Evolutionary conservation across 176 grass and related monocot species (phyloP).

Genomic region (Echinochloa phyllopogon): DNA sequence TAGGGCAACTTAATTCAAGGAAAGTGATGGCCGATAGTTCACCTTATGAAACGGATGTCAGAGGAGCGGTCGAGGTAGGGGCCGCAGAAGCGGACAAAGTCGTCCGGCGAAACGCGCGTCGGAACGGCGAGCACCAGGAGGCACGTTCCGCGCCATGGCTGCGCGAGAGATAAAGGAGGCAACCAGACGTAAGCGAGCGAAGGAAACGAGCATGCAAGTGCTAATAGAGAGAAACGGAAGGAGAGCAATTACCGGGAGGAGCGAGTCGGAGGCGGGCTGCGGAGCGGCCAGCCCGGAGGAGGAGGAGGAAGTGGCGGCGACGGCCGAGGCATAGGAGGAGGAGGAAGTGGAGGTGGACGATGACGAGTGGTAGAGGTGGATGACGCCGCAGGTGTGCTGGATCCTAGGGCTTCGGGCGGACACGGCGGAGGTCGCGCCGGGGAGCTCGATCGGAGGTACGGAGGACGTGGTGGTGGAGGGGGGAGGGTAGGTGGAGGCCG

Average conservation of each 20-base stretch:
- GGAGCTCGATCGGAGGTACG: conserved; percentile 39
- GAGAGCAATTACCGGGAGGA: conserved; percentile 57
- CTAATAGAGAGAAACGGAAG: not conserved
- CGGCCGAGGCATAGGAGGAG: conserved; percentile 62
- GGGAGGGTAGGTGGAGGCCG: conserved; percentile 4
- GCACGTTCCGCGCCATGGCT: conserved; percentile 64
- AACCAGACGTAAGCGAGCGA: not conserved
- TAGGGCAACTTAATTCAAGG: not conserved
- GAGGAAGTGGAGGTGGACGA: conserved; percentile 33
- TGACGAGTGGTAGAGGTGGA: conserved; percentile 80
- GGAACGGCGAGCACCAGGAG: conserved; percentile 85
- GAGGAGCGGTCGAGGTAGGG: conserved; percentile 65
- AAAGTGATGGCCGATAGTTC: not conserved
- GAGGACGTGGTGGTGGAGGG: conserved; percentile 28
- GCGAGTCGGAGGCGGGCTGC: conserved; percentile 49
- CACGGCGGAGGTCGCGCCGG: conserved; percentile 30
- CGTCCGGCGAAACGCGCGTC: conserved; percentile 66
- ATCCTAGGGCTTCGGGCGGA: conserved; percentile 58
- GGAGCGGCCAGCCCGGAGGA: conserved; percentile 29
- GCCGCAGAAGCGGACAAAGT: conserved; percentile 84
- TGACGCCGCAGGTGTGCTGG: conserved; percentile 65
- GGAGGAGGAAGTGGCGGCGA: conserved; percentile 45
- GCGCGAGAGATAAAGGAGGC: not conserved
- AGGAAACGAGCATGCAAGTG: not conserved
- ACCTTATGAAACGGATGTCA: conserved; percentile 75